These are phyloP conservation scores for Euphorbia lathyris DNA, from an alignment of 345 rosid genomes.

Conservation along the genomic window DNA sequence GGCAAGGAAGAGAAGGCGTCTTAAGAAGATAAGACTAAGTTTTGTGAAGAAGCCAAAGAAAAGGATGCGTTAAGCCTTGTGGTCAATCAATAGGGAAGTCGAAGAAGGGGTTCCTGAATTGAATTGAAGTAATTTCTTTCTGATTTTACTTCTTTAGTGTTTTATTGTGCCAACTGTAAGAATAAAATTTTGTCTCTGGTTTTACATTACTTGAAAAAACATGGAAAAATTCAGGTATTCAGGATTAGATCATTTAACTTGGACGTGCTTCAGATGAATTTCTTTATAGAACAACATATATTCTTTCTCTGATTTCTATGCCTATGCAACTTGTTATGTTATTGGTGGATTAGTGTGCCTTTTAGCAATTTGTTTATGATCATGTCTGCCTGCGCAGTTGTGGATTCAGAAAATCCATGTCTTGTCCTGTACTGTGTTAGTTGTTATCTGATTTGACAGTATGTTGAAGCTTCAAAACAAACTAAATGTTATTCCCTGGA, in stretches of 20 bases:
- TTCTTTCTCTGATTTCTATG: not conserved
- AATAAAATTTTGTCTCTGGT: constrained; percentile 6
- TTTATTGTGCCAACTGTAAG: constrained; percentile 2
- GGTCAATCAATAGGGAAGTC: constrained; percentile 1
- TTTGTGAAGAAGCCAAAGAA: constrained; percentile 80
- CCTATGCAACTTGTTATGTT: not conserved
- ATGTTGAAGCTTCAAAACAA: no score
- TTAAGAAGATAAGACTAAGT: constrained; percentile 78
- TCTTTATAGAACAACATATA: not conserved
- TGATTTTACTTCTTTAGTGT: not conserved
- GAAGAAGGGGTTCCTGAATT: not conserved
- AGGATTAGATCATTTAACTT: not conserved
- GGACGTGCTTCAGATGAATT: no score
- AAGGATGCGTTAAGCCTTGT: constrained; percentile 41
- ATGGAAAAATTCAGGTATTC: not conserved
- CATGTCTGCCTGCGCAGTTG: no score
- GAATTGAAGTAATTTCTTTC: constrained; percentile 7
- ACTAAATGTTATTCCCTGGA: no score
- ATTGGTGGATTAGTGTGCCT: not conserved
- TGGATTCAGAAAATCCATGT: no score
- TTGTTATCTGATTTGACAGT: no score
- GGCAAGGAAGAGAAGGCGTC: constrained; percentile 79
- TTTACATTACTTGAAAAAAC: not conserved
- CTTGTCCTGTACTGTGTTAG: no score
- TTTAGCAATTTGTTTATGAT: not conserved